A percentile compares a stretch with the other conserved stretches of the same genome.
Conservation (phyloP, 352 stramenopile genomes). For the Phytophthora ohioensis region DNA sequence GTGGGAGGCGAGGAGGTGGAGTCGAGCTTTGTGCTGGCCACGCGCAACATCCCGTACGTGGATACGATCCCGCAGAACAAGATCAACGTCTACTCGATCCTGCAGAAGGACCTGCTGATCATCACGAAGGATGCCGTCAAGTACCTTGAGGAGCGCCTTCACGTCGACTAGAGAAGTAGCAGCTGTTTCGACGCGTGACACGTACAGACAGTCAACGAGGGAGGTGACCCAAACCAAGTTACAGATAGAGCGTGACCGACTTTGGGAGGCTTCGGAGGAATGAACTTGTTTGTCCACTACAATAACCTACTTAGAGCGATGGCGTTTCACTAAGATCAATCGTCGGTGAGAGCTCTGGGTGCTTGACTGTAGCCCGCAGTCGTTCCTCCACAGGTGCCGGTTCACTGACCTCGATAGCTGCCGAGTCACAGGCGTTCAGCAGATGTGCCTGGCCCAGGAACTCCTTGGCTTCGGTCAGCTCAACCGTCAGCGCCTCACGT, state of each 20-base stretch:
- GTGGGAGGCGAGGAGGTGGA: slow-evolving; percentile 78
- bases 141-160: slow-evolving; percentile 89
- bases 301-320: slow-evolving; percentile 50
- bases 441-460: slow-evolving; percentile 79
- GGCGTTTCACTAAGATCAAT: slow-evolving; percentile 61
- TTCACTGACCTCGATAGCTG: slow-evolving; percentile 56
- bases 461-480: slow-evolving; percentile 75
- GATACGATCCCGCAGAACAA: slow-evolving; percentile 87
- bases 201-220: slow-evolving; percentile 28
- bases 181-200: slow-evolving; percentile 7
- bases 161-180: slow-evolving; percentile 71
- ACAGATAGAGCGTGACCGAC: slow-evolving; percentile 34
- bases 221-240: slow-evolving; percentile 24
- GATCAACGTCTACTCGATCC: slow-evolving; percentile 92
- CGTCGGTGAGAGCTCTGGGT: slow-evolving; percentile 47
- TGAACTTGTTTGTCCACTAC: slow-evolving; percentile 5
- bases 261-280: slow-evolving; percentile 19
- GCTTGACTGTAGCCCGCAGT: slow-evolving; percentile 65
- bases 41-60: slow-evolving; percentile 87
- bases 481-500: slow-evolving; percentile 64
- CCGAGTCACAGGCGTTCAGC: slow-evolving; percentile 44
- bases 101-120: slow-evolving; percentile 90
- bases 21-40: slow-evolving; percentile 83
- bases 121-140: slow-evolving; percentile 88
- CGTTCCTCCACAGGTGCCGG: slow-evolving; percentile 72